Conservation (phyloP, 352 stramenopile species). For the Halophytophthora polymorphica region DNA sequence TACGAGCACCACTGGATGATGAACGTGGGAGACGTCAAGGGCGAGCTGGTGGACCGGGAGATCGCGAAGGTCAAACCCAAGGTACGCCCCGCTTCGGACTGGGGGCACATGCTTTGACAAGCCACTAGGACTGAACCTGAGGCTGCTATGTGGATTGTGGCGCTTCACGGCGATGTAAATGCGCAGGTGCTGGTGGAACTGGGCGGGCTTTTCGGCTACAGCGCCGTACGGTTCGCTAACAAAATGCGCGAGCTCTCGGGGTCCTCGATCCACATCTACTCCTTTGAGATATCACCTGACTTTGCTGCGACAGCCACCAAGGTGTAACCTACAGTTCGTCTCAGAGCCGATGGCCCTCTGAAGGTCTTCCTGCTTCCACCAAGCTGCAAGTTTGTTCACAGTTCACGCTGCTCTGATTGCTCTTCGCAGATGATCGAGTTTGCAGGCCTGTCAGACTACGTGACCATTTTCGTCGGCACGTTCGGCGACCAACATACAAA, state of each 20-base stretch:
- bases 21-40: slow-evolving; percentile 37
- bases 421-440: slow-evolving; percentile 24
- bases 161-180: too few species aligned
- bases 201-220: slow-evolving; percentile 40
- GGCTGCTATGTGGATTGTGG: too few species aligned
- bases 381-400: too few species aligned
- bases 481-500: slow-evolving; percentile 27
- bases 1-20: slow-evolving; percentile 33
- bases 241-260: slow-evolving; percentile 26
- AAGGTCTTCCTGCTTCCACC: neutral
- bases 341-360: neutral
- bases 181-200: slow-evolving; percentile 36
- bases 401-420: neutral
- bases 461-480: slow-evolving; percentile 35
- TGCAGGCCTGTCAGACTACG: slow-evolving; percentile 24
- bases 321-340: slow-evolving; percentile 8
- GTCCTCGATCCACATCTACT: slow-evolving; percentile 27
- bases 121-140: too few species aligned
- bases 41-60: slow-evolving; percentile 26
- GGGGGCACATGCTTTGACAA: neutral
- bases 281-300: slow-evolving; percentile 37
- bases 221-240: slow-evolving; percentile 38
- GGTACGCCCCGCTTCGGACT: slow-evolving; percentile 2
- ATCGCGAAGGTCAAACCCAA: slow-evolving; percentile 31
- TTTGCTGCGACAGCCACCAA: slow-evolving; percentile 34